Conservation (phyloP, 345 rosid species). For the Populus simonii region DNA sequence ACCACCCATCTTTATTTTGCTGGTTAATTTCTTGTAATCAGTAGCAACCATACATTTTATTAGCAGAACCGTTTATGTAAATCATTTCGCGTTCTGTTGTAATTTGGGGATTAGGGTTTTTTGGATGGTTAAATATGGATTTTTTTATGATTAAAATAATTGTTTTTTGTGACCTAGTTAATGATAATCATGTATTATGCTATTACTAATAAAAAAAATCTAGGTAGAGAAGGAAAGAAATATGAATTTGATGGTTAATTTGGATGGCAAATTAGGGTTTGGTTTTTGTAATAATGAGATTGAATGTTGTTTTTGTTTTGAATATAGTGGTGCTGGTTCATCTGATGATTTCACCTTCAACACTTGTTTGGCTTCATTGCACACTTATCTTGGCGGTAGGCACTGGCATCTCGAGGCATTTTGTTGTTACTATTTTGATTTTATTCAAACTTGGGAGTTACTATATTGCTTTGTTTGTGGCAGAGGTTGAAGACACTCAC, state of each 20-base stretch:
- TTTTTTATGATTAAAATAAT: background rate
- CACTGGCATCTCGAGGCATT: background rate
- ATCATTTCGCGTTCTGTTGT: background rate
- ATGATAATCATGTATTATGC: background rate
- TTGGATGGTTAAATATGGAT: background rate
- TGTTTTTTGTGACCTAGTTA: background rate
- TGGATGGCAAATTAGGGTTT: background rate
- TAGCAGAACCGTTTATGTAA: background rate
- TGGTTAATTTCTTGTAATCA: background rate
- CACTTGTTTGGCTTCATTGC: slow-evolving; percentile 74
- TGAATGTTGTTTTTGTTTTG: background rate
- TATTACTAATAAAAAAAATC: too few species aligned
- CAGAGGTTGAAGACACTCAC: slow-evolving; percentile 91
- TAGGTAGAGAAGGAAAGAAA: background rate
- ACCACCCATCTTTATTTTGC: slow-evolving; percentile 8
- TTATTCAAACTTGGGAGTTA: slow-evolving; percentile 1
- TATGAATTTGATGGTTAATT: background rate
- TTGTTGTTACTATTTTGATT: background rate
- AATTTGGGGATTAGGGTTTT: background rate
- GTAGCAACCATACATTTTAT: background rate
- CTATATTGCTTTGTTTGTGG: background rate
- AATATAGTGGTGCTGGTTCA: slow-evolving; percentile 28
- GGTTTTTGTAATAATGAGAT: background rate
- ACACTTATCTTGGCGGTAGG: slow-evolving; percentile 92
- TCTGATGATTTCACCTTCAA: slow-evolving; percentile 55